A percentile compares a stretch with the other conserved stretches of the same genome.
phyloP scores from a whole-genome alignment of 164 flowering plant genomes.

The Platanus orientalis region DNA sequence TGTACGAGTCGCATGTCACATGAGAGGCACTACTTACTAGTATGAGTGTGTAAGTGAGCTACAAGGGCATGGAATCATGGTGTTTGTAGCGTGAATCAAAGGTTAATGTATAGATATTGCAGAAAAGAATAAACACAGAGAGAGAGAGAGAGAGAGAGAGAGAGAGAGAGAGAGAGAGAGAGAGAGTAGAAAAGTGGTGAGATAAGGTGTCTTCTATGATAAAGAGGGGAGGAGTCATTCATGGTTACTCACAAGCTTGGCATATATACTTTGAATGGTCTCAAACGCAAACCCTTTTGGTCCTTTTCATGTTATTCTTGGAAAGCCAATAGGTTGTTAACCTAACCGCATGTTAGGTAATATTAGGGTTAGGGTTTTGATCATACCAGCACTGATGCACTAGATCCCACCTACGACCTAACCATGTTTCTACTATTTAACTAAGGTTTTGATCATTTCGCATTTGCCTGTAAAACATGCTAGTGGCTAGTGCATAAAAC shows the following conservation, averaged over 20 bases:
- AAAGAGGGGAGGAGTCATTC: not conserved
- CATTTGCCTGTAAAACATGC: no score
- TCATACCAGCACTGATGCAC: no score
- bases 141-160: not conserved
- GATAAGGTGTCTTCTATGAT: not conserved
- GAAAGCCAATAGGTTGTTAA: not conserved
- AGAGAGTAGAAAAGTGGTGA: not conserved
- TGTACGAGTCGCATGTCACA: slow-evolving; percentile 13
- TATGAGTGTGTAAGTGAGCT: not conserved
- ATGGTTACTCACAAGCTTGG: slow-evolving; percentile 1
- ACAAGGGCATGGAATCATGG: slow-evolving; percentile 10
- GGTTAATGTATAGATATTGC: not conserved
- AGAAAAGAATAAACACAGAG: slow-evolving; percentile 1
- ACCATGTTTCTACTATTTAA: no score
- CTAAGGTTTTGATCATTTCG: no score
- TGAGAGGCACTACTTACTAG: slow-evolving; percentile 5
- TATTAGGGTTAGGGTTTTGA: no score
- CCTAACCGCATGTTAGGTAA: no score
- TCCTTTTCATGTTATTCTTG: not conserved
- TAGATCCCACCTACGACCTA: no score
- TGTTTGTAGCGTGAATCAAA: slow-evolving; percentile 18
- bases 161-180: not conserved
- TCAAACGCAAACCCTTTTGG: not conserved
- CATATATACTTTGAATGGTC: not conserved
- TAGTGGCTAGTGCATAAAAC: no score